Conservation (phyloP, 164 flowering plant species). For the Echeveria elegans region DNA sequence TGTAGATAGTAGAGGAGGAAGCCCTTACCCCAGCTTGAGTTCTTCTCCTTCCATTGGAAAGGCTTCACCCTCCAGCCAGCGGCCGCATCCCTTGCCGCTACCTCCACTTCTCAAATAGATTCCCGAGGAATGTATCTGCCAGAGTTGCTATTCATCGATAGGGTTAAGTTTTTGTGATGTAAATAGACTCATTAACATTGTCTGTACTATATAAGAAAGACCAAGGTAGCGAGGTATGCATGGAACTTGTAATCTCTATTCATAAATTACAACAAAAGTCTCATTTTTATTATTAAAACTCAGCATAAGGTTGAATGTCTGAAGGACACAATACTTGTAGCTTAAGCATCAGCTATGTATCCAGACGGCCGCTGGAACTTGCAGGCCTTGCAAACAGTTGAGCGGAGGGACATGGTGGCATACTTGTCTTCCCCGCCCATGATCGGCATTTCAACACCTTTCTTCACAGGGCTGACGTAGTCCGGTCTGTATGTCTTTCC, state of each 20-base stretch:
- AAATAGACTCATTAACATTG: not conserved
- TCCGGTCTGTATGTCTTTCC: slow-evolving; percentile 58
- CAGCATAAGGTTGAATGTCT: not conserved
- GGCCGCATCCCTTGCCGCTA: not conserved
- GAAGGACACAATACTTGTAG: not conserved
- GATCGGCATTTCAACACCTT: slow-evolving; percentile 60
- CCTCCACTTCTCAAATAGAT: not conserved
- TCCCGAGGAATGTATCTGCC: not conserved
- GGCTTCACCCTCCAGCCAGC: not conserved
- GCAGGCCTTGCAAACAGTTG: slow-evolving; percentile 40
- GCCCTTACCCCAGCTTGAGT: not conserved
- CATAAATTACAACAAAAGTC: no score
- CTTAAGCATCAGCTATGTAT: not conserved
- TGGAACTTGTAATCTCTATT: not conserved
- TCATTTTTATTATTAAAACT: no score
- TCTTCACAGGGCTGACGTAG: slow-evolving; percentile 50
- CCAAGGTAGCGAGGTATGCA: not conserved
- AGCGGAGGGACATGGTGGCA: slow-evolving; percentile 36
- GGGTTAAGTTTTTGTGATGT: not conserved
- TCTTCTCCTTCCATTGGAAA: not conserved
- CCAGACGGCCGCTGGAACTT: slow-evolving; percentile 27
- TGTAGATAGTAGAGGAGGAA: not conserved
- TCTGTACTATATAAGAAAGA: not conserved
- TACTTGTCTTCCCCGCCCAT: slow-evolving; percentile 77
- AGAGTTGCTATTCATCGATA: not conserved